Base-by-base conservation (phyloP, 148 eudicot genomes). In the Selenicereus undatus region DNA sequence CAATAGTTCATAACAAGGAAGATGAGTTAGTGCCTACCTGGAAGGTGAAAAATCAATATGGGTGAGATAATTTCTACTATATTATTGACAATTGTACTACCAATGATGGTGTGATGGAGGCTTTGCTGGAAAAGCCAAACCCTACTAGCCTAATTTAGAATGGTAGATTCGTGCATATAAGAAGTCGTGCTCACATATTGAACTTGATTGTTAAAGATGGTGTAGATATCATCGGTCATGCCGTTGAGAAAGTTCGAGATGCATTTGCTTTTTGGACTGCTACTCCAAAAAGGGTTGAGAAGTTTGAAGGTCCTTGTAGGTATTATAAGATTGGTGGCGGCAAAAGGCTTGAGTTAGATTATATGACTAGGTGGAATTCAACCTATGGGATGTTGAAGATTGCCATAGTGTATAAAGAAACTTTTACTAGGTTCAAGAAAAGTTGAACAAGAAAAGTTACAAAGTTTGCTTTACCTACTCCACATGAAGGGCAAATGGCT, bases 291-390 rank as follows among this genome's bases (percentile, higher is more conserved):
- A 70, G 20, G 22, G 2, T 8, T 70, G 73, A 30, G 43, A 70
- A 70, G 14, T 70, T 70, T 35, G 73, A 79, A 70, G 81, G 52
- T 50, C 29, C 64, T 26, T 45, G 62, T 30, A 68, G 30, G 17
- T 29, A 45, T 78, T 26, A 3, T 3, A 78, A 78, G 30, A 50
- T 78, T 27, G 43, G 21, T 14, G 7, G 16, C 18, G 70, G 42
- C 5, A 69, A 30, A 27, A 66, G 27, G 10, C 26, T 78, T 36
- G 58, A 48, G 18, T 30, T 66, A 1, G 81, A 79, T 71, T 68
- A 43, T 52, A 79, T 71, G 35, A 70, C 76, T 18, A 79, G 68
- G 22, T 79, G 81, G 69, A 52, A 71, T 52, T 79, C 70, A 24
- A 32, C n/a, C 11, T 79, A 54, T 72, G 54, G 39, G 4, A 72